Evolutionary conservation across 164 flowering plant genomes (phyloP).

Genomic region (Kalanchoe fedtschenkoi): DNA sequence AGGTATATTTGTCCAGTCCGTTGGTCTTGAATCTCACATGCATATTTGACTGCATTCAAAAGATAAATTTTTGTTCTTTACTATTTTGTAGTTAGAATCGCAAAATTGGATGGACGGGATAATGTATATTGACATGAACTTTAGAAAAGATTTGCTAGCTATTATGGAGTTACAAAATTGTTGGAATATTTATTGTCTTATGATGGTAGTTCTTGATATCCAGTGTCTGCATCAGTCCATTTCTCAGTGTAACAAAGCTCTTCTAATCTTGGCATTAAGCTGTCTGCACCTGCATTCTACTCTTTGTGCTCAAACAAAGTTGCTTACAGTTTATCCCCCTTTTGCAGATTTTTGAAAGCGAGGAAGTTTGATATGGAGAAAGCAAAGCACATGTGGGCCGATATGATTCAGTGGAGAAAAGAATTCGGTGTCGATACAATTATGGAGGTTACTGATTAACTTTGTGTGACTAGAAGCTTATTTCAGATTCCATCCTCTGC

Average conservation of each 20-base stretch:
- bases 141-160: not conserved
- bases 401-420: conserved; percentile 8
- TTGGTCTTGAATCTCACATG: not conserved
- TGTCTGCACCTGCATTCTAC: not conserved
- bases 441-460: not conserved
- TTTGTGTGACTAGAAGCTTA: not conserved
- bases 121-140: too few species aligned
- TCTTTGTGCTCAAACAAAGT: not conserved
- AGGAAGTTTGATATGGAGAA: conserved; percentile 8
- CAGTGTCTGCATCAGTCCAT: not conserved
- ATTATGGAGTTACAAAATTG: not conserved
- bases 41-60: not conserved
- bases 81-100: too few species aligned
- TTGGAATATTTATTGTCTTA: not conserved
- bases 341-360: conserved; percentile 7
- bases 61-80: not conserved
- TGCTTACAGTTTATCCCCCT: not conserved
- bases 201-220: not conserved
- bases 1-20: conserved; percentile 11
- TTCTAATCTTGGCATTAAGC: not conserved
- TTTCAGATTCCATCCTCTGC: not conserved
- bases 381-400: conserved; percentile 8
- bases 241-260: not conserved
- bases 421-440: conserved; percentile 6
- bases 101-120: too few species aligned